Percentiles rank a stretch among this genome's conserved stretches.
Evolutionary conservation across 2,329 filamentous ascomycete species (phyloP).

Genomic region (Fusarium brachygibbosum): DNA sequence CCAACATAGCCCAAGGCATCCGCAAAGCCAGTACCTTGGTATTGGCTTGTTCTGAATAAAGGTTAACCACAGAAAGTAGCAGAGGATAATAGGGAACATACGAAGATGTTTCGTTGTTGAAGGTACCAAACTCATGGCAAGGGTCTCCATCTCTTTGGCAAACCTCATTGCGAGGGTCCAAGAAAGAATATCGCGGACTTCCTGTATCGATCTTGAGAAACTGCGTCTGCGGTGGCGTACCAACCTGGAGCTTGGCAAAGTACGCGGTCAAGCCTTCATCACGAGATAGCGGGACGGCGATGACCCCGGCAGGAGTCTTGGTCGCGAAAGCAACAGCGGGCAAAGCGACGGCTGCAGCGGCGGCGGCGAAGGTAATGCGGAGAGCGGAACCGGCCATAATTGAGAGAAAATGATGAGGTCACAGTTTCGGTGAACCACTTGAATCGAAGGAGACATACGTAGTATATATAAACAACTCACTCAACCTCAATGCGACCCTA

Average conservation of each 20-base stretch:
- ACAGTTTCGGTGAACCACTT: too few relatives aligned
- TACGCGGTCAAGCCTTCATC: constrained; percentile 15
- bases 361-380: neutral
- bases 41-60: neutral
- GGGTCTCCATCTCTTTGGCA: neutral
- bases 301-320: constrained; percentile 1
- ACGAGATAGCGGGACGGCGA: constrained; percentile 7
- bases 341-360: neutral
- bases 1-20: constrained; percentile 9
- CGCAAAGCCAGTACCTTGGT: neutral
- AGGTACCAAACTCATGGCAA: neutral
- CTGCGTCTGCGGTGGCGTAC: constrained; percentile 7
- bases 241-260: constrained; percentile 3
- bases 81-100: neutral
- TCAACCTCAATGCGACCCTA: neutral
- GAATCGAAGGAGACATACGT: neutral
- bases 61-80: neutral
- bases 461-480: neutral
- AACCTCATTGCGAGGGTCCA: neutral
- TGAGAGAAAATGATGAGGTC: too few relatives aligned
- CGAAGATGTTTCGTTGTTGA: constrained; percentile 5
- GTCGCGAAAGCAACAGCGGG: neutral
- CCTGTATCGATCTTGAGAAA: constrained; percentile 19
- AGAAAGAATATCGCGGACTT: constrained; percentile 14
- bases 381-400: neutral